Evolutionary conservation across 1,139 yeast species (phyloP).

Genomic region (Hyphopichia buzzinii): DNA sequence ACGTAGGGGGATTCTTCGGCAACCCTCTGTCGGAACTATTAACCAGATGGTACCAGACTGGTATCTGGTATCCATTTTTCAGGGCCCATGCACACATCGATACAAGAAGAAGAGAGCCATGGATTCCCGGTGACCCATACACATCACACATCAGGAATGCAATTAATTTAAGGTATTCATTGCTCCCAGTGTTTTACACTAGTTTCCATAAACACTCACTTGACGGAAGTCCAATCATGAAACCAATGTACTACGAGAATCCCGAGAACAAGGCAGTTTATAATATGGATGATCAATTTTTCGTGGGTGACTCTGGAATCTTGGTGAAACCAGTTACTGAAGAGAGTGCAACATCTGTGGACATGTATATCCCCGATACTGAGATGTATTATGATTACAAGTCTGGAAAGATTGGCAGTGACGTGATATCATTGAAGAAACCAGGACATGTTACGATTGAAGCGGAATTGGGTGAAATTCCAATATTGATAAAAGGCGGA

Average conservation of each 20-base stretch:
- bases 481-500: slow-evolving; percentile 78
- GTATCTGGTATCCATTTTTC: slow-evolving; percentile 94
- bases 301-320: slow-evolving; percentile 68
- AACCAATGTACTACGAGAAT: slow-evolving; percentile 69
- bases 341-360: slow-evolving; percentile 44
- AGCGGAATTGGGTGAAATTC: slow-evolving; percentile 63
- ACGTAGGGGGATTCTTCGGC: slow-evolving; percentile 95
- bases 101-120: slow-evolving; percentile 89
- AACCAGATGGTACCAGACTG: slow-evolving; percentile 94
- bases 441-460: slow-evolving; percentile 16
- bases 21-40: slow-evolving; percentile 79
- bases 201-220: slow-evolving; percentile 65
- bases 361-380: slow-evolving; percentile 63
- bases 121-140: slow-evolving; percentile 75
- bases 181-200: slow-evolving; percentile 80
- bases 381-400: slow-evolving; percentile 60
- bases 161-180: slow-evolving; percentile 64
- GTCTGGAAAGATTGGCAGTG: slow-evolving; percentile 25
- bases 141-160: slow-evolving; percentile 69
- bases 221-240: slow-evolving; percentile 68
- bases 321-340: slow-evolving; percentile 80
- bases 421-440: slow-evolving; percentile 7
- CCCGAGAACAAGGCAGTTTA: slow-evolving; percentile 52
- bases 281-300: slow-evolving; percentile 80
- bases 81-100: slow-evolving; percentile 97